Evolutionary conservation across 2,329 filamentous ascomycete species (phyloP).

Genomic region (Zalaria sp.): DNA sequence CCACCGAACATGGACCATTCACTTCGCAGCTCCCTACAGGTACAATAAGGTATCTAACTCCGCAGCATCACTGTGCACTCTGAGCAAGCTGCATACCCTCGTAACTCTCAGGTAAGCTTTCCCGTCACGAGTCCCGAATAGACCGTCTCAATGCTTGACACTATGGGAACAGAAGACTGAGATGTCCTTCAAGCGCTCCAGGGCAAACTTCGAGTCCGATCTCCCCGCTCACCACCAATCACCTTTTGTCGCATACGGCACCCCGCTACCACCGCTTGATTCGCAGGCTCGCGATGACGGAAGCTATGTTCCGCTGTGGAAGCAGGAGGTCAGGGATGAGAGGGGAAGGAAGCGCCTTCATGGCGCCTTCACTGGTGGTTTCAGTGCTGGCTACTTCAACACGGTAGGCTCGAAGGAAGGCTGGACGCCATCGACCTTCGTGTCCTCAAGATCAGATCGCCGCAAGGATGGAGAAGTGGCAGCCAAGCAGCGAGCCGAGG

Average conservation of each 20-base stretch:
- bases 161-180: constrained; percentile 6
- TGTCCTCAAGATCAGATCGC: constrained; percentile 73
- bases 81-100: too few species aligned
- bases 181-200: constrained; percentile 72
- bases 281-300: constrained; percentile 72
- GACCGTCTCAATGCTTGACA: constrained; percentile 8
- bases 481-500: constrained; percentile 54
- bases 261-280: constrained; percentile 66
- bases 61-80: too few species aligned
- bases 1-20: too few species aligned
- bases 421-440: constrained; percentile 85
- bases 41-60: too few species aligned
- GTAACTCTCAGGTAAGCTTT: constrained; percentile 1
- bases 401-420: constrained; percentile 97
- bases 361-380: constrained; percentile 92
- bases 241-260: constrained; percentile 70
- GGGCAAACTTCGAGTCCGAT: constrained; percentile 59
- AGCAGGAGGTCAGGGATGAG: constrained; percentile 93
- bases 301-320: constrained; percentile 89
- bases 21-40: too few species aligned
- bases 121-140: background rate
- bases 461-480: constrained; percentile 38
- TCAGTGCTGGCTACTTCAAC: constrained; percentile 96
- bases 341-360: constrained; percentile 80
- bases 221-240: constrained; percentile 37